These are phyloP conservation scores for Hysterium pulicare DNA, from an alignment of 2,329 filamentous ascomycete species.

Conservation along the genomic window DNA sequence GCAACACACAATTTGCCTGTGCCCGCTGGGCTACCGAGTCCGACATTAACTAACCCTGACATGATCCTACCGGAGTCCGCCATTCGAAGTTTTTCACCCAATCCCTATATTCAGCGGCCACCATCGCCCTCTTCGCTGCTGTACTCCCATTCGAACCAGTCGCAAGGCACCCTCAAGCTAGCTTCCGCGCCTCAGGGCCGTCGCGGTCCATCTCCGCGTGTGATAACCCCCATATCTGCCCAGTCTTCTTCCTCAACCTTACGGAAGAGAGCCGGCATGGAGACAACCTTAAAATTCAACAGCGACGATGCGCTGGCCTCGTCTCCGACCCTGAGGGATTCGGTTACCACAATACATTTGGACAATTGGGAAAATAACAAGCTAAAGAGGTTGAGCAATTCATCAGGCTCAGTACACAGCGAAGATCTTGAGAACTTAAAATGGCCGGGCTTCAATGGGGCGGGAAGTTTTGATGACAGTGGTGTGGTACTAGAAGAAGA, in stretches of 20 bases:
- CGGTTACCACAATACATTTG: constrained; percentile 12
- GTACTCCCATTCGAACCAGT: constrained; percentile 23
- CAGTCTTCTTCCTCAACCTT: constrained; percentile 35
- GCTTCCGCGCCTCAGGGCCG: constrained; percentile 25
- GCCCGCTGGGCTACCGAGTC: constrained; percentile 49
- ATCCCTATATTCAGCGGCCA: constrained; percentile 48
- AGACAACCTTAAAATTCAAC: constrained; percentile 11
- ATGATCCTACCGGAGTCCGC: constrained; percentile 76
- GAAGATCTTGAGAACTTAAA: constrained; percentile 43
- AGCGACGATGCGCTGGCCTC: constrained; percentile 27
- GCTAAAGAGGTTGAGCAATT: constrained; percentile 28
- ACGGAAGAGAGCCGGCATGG: constrained; percentile 27
- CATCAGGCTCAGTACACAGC: constrained; percentile 42
- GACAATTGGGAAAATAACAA: constrained; percentile 18
- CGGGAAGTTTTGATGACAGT: constrained; percentile 30
- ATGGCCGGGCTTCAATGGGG: constrained; percentile 36
- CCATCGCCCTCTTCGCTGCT: constrained; percentile 38
- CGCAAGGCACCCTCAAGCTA: constrained; percentile 20
- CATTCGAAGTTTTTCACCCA: constrained; percentile 48
- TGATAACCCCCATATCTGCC: constrained; percentile 28
- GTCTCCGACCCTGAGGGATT: constrained; percentile 29
- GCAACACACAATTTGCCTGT: neutral
- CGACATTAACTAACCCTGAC: constrained; percentile 87
- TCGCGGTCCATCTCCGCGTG: constrained; percentile 26
- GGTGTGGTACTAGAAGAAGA: constrained; percentile 32